Conservation (phyloP, 345 rosid species). For the Cardamine occulta region DNA sequence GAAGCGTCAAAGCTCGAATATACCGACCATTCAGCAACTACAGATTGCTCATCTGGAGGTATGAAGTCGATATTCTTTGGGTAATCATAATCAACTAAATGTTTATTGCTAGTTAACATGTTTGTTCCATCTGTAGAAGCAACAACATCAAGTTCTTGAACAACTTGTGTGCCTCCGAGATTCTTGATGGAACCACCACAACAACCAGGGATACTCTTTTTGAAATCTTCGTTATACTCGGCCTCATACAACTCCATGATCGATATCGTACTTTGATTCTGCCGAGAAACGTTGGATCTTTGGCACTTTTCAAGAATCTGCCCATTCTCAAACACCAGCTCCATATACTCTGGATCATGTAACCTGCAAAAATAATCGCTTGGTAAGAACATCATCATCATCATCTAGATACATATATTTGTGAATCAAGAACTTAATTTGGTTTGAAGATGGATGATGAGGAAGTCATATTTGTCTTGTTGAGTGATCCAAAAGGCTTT, state of each 20-base stretch:
- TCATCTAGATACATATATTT: neutral
- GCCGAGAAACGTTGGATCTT: slow-evolving; percentile 25
- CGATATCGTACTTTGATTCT: slow-evolving; percentile 36
- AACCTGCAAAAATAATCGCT: slow-evolving; percentile 35
- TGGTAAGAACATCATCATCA: slow-evolving; percentile 37
- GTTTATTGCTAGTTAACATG: slow-evolving; percentile 13
- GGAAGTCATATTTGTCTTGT: slow-evolving; percentile 37
- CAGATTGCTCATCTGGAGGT: slow-evolving; percentile 45
- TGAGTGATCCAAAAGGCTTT: slow-evolving; percentile 15
- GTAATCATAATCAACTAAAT: slow-evolving; percentile 11
- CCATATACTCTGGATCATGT: slow-evolving; percentile 38
- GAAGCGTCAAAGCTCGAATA: neutral
- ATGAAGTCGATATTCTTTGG: slow-evolving; percentile 21
- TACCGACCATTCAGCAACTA: slow-evolving; percentile 17
- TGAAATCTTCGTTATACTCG: slow-evolving; percentile 43
- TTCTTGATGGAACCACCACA: slow-evolving; percentile 13
- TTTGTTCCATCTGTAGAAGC: neutral
- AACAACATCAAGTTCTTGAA: slow-evolving; percentile 17
- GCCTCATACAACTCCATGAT: slow-evolving; percentile 40
- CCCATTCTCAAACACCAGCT: slow-evolving; percentile 45
- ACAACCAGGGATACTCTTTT: slow-evolving; percentile 16
- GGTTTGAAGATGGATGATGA: slow-evolving; percentile 35
- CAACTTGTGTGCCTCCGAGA: slow-evolving; percentile 33
- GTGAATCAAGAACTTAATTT: slow-evolving; percentile 39
- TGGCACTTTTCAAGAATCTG: slow-evolving; percentile 38